These are phyloP conservation scores for Fusarium sp. DNA, from an alignment of 2,329 filamentous ascomycete species.

Conservation along the genomic window DNA sequence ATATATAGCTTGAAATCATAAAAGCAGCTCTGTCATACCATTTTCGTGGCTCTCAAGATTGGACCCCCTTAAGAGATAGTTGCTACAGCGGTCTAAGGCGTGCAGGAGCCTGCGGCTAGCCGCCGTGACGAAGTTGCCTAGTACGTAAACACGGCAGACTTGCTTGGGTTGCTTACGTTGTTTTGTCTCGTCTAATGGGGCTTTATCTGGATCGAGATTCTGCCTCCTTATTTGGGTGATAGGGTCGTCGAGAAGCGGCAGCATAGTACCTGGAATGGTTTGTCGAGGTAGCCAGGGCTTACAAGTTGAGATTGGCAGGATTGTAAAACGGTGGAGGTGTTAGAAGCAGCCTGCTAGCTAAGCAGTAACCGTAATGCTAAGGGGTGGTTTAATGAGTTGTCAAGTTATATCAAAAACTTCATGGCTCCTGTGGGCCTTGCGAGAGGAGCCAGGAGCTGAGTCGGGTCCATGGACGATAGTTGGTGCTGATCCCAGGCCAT, in stretches of 20 bases:
- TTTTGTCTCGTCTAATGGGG: constrained; percentile 37
- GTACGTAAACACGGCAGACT: no score
- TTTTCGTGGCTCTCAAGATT: no score
- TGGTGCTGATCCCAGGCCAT: constrained; percentile 11
- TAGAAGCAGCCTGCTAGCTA: constrained; percentile 20
- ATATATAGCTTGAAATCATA: no score
- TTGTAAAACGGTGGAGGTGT: constrained; percentile 1
- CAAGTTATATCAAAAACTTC: constrained; percentile 36
- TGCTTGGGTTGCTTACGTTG: neutral
- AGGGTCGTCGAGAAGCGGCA: constrained; percentile 36
- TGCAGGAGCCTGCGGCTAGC: no score
- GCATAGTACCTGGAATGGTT: constrained; percentile 8
- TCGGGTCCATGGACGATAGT: constrained; percentile 7
- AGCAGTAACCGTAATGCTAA: constrained; percentile 3
- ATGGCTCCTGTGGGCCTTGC: constrained; percentile 26
- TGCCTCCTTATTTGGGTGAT: constrained; percentile 29
- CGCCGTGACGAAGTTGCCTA: no score
- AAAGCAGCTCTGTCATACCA: no score
- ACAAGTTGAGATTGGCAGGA: constrained; percentile 40
- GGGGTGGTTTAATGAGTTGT: constrained; percentile 9
- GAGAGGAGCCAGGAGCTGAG: constrained; percentile 6
- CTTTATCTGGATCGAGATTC: constrained; percentile 29
- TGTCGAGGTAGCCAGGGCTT: neutral
- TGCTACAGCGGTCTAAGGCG: no score
- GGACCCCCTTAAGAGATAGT: no score